Base-by-base conservation (phyloP, 805 yeast genomes). In the Saccharomycopsis malanga region DNA sequence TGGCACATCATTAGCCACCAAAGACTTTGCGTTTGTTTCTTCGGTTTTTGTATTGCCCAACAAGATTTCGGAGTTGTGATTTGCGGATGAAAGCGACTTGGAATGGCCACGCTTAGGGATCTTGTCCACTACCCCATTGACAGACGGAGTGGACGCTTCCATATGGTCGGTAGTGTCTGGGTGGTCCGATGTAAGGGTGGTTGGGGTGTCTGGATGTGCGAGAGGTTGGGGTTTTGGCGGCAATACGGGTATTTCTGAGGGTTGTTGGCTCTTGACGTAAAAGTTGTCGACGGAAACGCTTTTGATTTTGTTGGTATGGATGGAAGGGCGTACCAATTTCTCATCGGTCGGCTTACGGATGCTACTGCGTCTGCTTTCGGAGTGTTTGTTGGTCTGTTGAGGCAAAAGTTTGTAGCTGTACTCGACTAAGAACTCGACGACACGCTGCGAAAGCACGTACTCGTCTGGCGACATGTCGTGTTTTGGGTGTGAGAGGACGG, bases 391-490 rank as follows among this genome's bases (percentile, higher is more conserved):
- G 17, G 36, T 32, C 36, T 32, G 36, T n/a, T 32, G 36, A n/a
- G 91, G 87, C 49, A 89, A 67, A 38, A 91, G 71, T 61, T 81
- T 79, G 61, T 83, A 82, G 18, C 91, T 82, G 61, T 91, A 87
- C 55, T 83, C 89, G 48, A 91, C 85, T 67, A 93, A 73, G 55
- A 91, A 88, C 59, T 89, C 94, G 22, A 93, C 83, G 29, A 87
- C 96, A 5, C 79, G 72, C 55, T 89, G 87, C 4, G 95, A 85
- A 30, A 87, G 66, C 10, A 86, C 91, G 65, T 89, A 89, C 64
- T 93, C 97, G 27, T 80, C 87, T 1, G 97, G 97, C 36, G 83
- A 77, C 81, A 91, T 77, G 60, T 89, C 96, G 62, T 93, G 97
- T 54, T 74, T 76, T 4, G 96, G 95, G 62, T 91, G 98, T 7